Evolutionary conservation across 2,329 filamentous ascomycete genomes (phyloP).

Genomic region (Colletotrichum sp.): DNA sequence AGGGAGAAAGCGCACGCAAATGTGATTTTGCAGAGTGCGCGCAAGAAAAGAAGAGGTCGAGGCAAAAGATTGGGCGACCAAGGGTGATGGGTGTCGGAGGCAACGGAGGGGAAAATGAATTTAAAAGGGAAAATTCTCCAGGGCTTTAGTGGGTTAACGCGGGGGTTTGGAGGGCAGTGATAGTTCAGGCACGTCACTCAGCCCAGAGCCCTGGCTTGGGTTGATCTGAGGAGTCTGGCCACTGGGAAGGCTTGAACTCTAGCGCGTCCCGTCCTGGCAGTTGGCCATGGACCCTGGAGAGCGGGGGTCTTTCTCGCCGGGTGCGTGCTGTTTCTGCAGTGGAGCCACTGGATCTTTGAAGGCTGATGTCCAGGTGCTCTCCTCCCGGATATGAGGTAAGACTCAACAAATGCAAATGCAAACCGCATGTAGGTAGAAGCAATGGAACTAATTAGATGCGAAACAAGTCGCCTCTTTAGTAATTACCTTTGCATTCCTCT

Average conservation of each 20-base stretch:
- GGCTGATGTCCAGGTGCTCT: neutral
- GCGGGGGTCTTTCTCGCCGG: neutral
- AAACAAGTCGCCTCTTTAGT: neutral
- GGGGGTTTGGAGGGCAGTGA: slow-evolving; percentile 21
- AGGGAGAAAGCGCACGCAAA: neutral
- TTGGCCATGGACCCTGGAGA: slow-evolving; percentile 10
- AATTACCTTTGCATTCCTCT: neutral
- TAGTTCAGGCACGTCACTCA: slow-evolving; percentile 15
- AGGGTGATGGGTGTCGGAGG: neutral
- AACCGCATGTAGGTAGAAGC: neutral
- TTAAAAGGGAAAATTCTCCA: slow-evolving; percentile 24
- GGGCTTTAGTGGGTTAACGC: slow-evolving; percentile 25
- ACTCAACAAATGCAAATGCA: neutral
- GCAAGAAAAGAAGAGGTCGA: neutral
- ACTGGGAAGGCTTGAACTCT: neutral
- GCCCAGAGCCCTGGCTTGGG: slow-evolving; percentile 8
- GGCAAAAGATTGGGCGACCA: neutral
- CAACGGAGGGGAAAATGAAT: slow-evolving; percentile 22
- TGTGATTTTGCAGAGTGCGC: neutral
- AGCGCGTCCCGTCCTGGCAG: slow-evolving; percentile 10
- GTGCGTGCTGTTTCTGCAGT: neutral
- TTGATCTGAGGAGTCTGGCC: neutral
- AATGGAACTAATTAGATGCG: neutral
- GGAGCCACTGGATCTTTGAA: neutral
- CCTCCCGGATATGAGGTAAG: neutral